Evolutionary conservation across 768 basidiomycete species (phyloP).

Genomic region (Pisolithus orientalis): DNA sequence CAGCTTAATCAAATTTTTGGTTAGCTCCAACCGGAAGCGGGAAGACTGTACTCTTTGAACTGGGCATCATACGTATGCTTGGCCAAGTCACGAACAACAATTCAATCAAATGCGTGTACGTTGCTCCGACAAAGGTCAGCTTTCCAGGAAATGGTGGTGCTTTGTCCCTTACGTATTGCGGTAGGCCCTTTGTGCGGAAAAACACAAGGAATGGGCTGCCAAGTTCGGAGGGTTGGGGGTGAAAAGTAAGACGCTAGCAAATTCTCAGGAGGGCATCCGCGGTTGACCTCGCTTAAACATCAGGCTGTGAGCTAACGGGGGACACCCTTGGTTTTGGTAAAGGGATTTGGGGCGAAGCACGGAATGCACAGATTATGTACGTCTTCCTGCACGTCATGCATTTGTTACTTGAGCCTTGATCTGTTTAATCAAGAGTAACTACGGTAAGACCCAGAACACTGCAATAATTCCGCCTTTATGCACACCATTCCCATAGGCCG

Average conservation of each 20-base stretch:
- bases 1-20: slow-evolving; percentile 2
- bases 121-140: slow-evolving; percentile 84
- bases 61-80: slow-evolving; percentile 77
- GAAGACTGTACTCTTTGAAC: slow-evolving; percentile 92
- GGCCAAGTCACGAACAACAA: slow-evolving; percentile 32
- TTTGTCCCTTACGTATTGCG: neutral
- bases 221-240: slow-evolving; percentile 76
- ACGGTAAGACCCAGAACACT: slow-evolving; percentile 44
- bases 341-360: slow-evolving; percentile 68
- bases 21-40: slow-evolving; percentile 94
- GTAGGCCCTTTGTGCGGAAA: slow-evolving; percentile 85
- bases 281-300: neutral
- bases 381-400: slow-evolving; percentile 13
- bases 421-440: slow-evolving; percentile 47
- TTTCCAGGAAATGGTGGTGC: neutral
- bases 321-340: slow-evolving; percentile 70
- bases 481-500: slow-evolving; percentile 46
- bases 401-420: slow-evolving; percentile 1
- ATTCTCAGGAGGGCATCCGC: neutral
- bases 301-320: slow-evolving; percentile 89
- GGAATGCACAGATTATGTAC: slow-evolving; percentile 74
- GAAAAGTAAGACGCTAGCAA: slow-evolving; percentile 47
- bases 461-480: neutral
- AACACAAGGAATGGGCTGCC: slow-evolving; percentile 72
- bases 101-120: slow-evolving; percentile 74